These are phyloP conservation scores for Staphylotrichum longicolle DNA, from an alignment of 495 filamentous ascomycete species.

Conservation along the genomic window DNA sequence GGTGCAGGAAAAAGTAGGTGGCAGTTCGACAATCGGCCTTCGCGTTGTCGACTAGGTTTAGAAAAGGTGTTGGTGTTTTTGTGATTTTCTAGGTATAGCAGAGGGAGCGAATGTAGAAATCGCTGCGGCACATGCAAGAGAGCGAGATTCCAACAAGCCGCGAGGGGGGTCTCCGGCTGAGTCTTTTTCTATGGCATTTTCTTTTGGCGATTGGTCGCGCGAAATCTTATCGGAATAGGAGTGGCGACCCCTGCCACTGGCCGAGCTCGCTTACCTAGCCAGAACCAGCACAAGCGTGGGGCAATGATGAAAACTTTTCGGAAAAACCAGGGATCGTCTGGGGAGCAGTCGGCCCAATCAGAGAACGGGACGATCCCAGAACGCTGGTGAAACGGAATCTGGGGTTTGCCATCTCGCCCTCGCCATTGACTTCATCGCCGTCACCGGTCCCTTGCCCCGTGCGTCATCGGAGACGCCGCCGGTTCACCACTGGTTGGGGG, in stretches of 20 bases:
- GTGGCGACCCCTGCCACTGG: conserved; percentile 10
- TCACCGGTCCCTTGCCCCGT: background rate
- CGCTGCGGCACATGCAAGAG: conserved; percentile 24
- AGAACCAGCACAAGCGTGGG: conserved; percentile 7
- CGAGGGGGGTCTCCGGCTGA: conserved; percentile 13
- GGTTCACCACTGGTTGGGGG: background rate
- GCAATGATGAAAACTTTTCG: conserved; percentile 21
- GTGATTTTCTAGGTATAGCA: background rate
- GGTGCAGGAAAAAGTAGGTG: background rate
- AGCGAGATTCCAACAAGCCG: conserved; percentile 1
- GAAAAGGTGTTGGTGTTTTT: background rate
- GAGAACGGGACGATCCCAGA: background rate
- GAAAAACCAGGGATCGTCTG: conserved; percentile 3
- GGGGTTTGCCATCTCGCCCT: conserved; percentile 10
- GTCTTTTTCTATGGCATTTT: conserved; percentile 15
- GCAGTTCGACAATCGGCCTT: conserved; percentile 28
- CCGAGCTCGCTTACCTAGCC: conserved; percentile 1
- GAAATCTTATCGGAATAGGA: conserved; percentile 25
- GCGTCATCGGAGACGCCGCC: conserved; percentile 12
- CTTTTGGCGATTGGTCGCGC: conserved; percentile 18
- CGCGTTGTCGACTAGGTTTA: conserved; percentile 24
- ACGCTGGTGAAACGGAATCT: background rate
- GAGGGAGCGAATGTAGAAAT: conserved; percentile 10
- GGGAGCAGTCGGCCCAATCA: conserved; percentile 18
- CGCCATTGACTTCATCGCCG: background rate